A percentile compares a stretch with the other conserved stretches of the same genome.
Conservation (phyloP, 257 asterid species). For the Penstemon barbatus region DNA sequence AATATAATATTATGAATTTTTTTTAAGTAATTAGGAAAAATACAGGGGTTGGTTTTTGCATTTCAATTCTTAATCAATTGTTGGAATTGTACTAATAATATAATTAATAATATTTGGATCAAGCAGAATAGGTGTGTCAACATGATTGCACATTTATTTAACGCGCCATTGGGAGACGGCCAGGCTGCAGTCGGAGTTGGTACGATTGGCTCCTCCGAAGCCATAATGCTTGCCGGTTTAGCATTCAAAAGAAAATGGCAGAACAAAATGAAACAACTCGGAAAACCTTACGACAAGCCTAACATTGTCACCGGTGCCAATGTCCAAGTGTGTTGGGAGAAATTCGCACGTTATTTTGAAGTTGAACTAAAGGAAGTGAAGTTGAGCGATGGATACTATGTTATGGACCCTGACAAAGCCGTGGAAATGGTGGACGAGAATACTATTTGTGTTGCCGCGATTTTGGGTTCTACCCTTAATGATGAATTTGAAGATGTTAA, state of each 20-base stretch:
- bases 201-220: conserved; percentile 95
- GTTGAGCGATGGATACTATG: conserved; percentile 76
- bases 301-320: conserved; percentile 92
- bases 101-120: background rate
- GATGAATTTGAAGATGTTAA: conserved; percentile 95
- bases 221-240: conserved; percentile 89
- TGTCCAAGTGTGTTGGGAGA: conserved; percentile 96
- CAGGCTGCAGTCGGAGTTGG: conserved; percentile 90
- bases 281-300: conserved; percentile 80
- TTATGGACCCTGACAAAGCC: conserved; percentile 88
- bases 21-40: too few relatives aligned
- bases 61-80: too few relatives aligned
- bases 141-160: conserved; percentile 86
- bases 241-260: conserved; percentile 95
- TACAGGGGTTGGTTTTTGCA: too few relatives aligned
- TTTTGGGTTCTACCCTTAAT: conserved; percentile 80
- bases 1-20: too few relatives aligned
- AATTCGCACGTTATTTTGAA: conserved; percentile 86
- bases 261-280: conserved; percentile 71
- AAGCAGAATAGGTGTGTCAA: conserved; percentile 84
- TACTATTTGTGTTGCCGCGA: conserved; percentile 92
- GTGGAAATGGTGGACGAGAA: conserved; percentile 89
- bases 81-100: background rate
- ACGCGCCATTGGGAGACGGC: conserved; percentile 75
- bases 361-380: conserved; percentile 92